Percentiles rank a stretch among this genome's conserved stretches.
These are phyloP conservation scores for Cucumis cinereus DNA, from an alignment of 306 rosid genomes.

Conservation along the genomic window DNA sequence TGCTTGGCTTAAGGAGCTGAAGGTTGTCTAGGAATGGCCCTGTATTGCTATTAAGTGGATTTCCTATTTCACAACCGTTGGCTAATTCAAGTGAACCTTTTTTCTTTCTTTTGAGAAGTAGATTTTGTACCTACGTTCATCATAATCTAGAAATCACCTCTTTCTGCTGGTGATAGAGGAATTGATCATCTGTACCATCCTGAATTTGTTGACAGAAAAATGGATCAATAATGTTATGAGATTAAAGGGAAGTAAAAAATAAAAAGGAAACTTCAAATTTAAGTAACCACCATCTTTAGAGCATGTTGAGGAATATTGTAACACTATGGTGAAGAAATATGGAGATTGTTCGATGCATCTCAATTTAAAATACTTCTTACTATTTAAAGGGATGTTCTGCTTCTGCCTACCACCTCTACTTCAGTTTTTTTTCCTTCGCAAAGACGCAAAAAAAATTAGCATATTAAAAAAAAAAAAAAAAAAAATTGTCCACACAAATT, in stretches of 20 bases:
- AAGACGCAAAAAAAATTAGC: no score
- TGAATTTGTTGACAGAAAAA: background rate
- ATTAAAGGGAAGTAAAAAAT: no score
- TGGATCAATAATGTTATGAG: background rate
- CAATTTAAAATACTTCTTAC: no score
- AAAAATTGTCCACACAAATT: no score
- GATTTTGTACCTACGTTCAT: background rate
- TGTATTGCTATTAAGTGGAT: background rate
- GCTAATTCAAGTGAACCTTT: background rate
- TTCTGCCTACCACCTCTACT: no score
- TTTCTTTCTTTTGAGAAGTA: background rate
- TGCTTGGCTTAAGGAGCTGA: slow-evolving; percentile 67
- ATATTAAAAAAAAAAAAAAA: no score
- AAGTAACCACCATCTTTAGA: background rate
- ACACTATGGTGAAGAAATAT: background rate
- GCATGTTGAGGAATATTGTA: background rate
- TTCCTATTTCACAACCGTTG: background rate
- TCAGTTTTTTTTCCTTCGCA: no score
- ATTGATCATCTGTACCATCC: background rate
- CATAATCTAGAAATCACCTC: background rate
- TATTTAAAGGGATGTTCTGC: no score
- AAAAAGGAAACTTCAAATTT: background rate
- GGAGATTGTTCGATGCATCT: background rate
- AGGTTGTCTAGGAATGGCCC: slow-evolving; percentile 28
- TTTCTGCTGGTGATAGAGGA: no score